Evolutionary conservation across 805 yeast species (phyloP), one percentile per base, ranked within the genome.

Genomic region (Kodamaea hsintzibuensis): DNA sequence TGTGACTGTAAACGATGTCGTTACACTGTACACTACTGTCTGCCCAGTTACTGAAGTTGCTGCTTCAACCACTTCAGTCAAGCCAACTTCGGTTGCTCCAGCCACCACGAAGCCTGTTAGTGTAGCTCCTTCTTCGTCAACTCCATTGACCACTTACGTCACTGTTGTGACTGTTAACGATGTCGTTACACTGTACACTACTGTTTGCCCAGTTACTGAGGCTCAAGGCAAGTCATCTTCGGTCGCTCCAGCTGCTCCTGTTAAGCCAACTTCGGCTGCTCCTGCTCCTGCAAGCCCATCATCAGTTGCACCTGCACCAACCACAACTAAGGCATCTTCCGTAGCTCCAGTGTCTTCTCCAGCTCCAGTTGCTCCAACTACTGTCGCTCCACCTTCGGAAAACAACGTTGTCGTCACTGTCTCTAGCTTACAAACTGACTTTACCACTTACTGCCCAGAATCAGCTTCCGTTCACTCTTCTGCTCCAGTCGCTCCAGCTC

Each of bases 361-460:
- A 33, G 47, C 52, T 18, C 30, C 64, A 33, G 56, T 55, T n/a
- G n/a, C n/a, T 27, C 40, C 59, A 5, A 48, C 54, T 44, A 55
- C 53, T 25, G 58, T 54, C 51, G 50, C 25, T 22, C 25, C 25
- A 22, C 25, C 25, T 22, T 22, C 25, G 25, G 25, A 22, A 22
- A 22, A 22, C 25, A 22, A 55, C 14, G 55, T 58, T 42, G 58
- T 63, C 16, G 54, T 39, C 30, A 59, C 62, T 18, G 47, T 52
- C 22, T 49, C 49, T 38, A 60, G 55, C 37, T 51, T 42, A 16
- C 55, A 47, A 14, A 62, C 66, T 47, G 56, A 51, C 17, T 57
- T 57, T 63, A 60, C 65, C 50, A 61, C 64, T 35, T 59, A 59
- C 62, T 61, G 64, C 57, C 66, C 66, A 49, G 47, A 47, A 16